Conservation (phyloP, 306 rosid species). For the Vigna trinervia region DNA sequence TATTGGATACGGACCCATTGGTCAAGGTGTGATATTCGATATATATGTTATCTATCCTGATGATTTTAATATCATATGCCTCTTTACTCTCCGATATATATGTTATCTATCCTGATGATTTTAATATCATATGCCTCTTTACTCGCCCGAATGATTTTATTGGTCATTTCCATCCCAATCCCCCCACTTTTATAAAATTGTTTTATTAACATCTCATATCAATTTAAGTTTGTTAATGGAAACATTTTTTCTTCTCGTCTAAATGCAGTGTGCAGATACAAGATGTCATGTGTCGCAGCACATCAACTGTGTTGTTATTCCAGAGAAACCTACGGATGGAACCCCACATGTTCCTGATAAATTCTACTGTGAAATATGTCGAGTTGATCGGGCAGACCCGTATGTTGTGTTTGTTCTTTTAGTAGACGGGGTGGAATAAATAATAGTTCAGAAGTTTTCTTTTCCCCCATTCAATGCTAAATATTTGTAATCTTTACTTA, state of each 20-base stretch:
- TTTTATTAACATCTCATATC: conserved; percentile 16
- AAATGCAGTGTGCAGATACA: conserved; percentile 88
- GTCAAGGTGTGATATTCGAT: conserved; percentile 65
- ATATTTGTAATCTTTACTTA: conserved; percentile 18
- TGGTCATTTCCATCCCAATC: conserved; percentile 8
- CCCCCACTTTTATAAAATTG: neutral
- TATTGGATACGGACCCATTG: conserved; percentile 73
- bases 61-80: conserved; percentile 12
- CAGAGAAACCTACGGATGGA: conserved; percentile 80
- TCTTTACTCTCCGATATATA: neutral
- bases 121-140: conserved; percentile 23
- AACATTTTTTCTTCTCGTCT: conserved; percentile 25
- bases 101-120: conserved; percentile 13
- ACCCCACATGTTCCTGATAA: conserved; percentile 66
- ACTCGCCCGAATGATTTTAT: neutral
- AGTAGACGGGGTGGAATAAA: conserved; percentile 18
- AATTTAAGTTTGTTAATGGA: conserved; percentile 9
- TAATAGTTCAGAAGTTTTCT: conserved; percentile 24
- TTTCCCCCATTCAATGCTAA: conserved; percentile 15
- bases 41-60: conserved; percentile 14
- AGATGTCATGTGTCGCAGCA: conserved; percentile 92
- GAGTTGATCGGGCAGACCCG: conserved; percentile 98
- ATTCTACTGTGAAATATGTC: conserved; percentile 89
- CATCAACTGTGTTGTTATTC: conserved; percentile 78
- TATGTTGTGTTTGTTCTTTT: conserved; percentile 54